These are phyloP conservation scores for Thalia dealbata DNA, from an alignment of 176 grass and related monocot genomes.

Conservation along the genomic window DNA sequence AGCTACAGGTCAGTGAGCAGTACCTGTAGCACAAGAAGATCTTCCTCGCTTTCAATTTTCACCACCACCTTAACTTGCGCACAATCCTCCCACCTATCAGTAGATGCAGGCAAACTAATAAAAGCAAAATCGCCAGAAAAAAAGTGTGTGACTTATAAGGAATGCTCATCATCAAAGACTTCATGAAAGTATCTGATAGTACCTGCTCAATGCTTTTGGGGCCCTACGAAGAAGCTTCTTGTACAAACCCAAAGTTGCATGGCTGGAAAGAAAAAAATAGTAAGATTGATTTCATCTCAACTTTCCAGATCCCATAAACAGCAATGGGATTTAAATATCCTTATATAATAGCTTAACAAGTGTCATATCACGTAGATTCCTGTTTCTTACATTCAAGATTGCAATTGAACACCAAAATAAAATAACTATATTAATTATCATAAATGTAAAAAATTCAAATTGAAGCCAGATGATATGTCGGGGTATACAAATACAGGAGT, in stretches of 20 bases:
- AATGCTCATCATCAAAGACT: not conserved
- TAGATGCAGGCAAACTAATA: not conserved
- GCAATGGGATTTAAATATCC: not conserved
- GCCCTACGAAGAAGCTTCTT: constrained; percentile 87
- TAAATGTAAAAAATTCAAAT: no score
- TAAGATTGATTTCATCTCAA: not conserved
- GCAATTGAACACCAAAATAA: no score
- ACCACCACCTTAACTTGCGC: constrained; percentile 94
- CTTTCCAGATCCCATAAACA: not conserved
- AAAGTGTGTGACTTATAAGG: not conserved
- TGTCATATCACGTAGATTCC: not conserved
- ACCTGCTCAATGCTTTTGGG: constrained; percentile 87
- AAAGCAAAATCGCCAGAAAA: not conserved
- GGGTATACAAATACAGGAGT: no score
- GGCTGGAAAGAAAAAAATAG: constrained; percentile 36
- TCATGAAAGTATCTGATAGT: constrained; percentile 1
- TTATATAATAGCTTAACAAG: not conserved
- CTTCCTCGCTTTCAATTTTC: constrained; percentile 82
- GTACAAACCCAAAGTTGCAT: constrained; percentile 94
- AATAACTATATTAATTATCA: no score
- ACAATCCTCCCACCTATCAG: constrained; percentile 83
- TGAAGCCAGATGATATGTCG: no score
- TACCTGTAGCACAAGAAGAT: constrained; percentile 95
- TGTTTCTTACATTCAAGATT: no score
- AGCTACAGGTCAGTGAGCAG: not conserved